A percentile compares a stretch with the other conserved stretches of the same genome.
These are phyloP conservation scores for Pichia terricola DNA, from an alignment of 1,139 yeast genomes.

Conservation along the genomic window DNA sequence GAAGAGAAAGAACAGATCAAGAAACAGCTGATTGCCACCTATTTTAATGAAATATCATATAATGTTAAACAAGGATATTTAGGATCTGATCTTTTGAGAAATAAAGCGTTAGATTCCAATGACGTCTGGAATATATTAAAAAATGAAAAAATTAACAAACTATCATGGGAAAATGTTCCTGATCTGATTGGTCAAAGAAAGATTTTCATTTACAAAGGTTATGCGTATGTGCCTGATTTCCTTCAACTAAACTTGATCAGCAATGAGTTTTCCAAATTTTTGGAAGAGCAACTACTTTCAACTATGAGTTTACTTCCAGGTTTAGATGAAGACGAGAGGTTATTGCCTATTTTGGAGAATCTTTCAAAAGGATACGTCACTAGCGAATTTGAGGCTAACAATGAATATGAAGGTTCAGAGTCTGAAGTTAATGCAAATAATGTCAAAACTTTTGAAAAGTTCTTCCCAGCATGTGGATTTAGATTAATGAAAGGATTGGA, in stretches of 20 bases:
- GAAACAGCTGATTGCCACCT: slow-evolving; percentile 46
- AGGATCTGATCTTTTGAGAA: not conserved
- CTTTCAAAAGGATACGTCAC: slow-evolving; percentile 65
- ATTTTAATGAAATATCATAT: slow-evolving; percentile 25
- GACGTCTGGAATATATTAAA: slow-evolving; percentile 29
- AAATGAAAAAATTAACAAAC: slow-evolving; percentile 60
- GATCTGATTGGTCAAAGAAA: slow-evolving; percentile 64
- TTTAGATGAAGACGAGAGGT: slow-evolving; percentile 84
- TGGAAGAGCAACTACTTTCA: slow-evolving; percentile 44
- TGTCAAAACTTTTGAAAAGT: slow-evolving; percentile 47
- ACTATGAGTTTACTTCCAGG: slow-evolving; percentile 78
- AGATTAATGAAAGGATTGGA: slow-evolving; percentile 55
- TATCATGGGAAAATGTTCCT: slow-evolving; percentile 80
- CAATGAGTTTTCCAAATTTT: slow-evolving; percentile 51
- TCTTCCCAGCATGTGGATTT: slow-evolving; percentile 79
- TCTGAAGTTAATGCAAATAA: slow-evolving; percentile 55
- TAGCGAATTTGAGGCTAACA: slow-evolving; percentile 36
- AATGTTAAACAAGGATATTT: slow-evolving; percentile 10
- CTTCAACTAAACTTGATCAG: slow-evolving; percentile 60
- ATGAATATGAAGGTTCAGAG: slow-evolving; percentile 3
- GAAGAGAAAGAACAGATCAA: slow-evolving; percentile 50
- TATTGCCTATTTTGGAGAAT: slow-evolving; percentile 74
- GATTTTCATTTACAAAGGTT: slow-evolving; percentile 58
- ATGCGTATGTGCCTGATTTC: slow-evolving; percentile 77
- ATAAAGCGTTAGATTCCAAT: slow-evolving; percentile 1